Evolutionary conservation across 495 filamentous ascomycete species (phyloP).

Genomic region (Tuber aestivum): DNA sequence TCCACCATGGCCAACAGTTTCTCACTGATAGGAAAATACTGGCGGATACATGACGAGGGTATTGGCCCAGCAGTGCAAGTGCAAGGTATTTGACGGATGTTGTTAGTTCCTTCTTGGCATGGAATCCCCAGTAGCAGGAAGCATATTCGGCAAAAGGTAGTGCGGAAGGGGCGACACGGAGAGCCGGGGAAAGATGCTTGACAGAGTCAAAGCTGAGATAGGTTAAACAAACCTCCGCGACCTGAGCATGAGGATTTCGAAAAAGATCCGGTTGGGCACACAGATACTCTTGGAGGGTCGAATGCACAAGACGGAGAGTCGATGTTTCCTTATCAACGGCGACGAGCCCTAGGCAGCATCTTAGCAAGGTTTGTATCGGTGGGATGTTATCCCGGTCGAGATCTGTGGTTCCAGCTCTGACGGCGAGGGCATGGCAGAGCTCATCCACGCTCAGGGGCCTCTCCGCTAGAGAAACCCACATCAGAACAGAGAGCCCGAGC

Average conservation of each 20-base stretch:
- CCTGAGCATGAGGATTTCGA: not conserved
- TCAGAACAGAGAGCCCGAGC: constrained; percentile 10
- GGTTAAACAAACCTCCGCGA: constrained; percentile 4
- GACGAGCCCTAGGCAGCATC: not conserved
- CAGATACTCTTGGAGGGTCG: constrained; percentile 9
- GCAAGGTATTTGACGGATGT: not conserved
- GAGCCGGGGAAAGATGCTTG: not conserved
- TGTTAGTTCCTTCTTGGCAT: constrained; percentile 2
- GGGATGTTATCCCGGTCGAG: constrained; percentile 11
- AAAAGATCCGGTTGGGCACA: not conserved
- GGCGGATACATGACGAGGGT: not conserved
- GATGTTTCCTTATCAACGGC: constrained; percentile 4
- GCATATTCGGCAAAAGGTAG: not conserved
- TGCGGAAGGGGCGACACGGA: not conserved
- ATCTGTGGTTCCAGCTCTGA: constrained; percentile 4
- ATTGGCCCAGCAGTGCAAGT: not conserved
- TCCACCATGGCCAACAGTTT: constrained; percentile 1
- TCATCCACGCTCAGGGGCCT: constrained; percentile 10
- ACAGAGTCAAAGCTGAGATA: constrained; percentile 9
- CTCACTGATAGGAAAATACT: not conserved
- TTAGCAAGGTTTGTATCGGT: constrained; percentile 3
- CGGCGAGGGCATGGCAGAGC: constrained; percentile 11
- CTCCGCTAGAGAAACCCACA: constrained; percentile 9
- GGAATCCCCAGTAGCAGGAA: not conserved
- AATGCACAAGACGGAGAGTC: constrained; percentile 8